Percentiles rank a stretch among this genome's conserved stretches.
Evolutionary conservation across 78 protist genomes (phyloP).

Genomic region (Goniomonas avonlea): DNA sequence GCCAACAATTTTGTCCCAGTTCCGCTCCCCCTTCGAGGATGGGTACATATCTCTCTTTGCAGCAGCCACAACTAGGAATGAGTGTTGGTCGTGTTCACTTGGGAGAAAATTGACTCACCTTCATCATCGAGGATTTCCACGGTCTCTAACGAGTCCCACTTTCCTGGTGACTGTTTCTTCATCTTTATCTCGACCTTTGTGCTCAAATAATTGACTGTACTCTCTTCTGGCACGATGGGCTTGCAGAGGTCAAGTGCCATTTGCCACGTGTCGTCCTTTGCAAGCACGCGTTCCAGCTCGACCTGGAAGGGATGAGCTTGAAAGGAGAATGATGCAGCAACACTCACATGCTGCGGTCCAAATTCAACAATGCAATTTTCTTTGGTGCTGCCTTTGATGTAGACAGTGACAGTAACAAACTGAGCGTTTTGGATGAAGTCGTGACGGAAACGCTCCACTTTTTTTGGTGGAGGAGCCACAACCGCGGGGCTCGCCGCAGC

Average conservation of each 20-base stretch:
- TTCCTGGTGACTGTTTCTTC: not conserved
- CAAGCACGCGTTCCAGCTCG: constrained; percentile 48
- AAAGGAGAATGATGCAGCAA: too few species aligned
- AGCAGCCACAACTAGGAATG: not conserved
- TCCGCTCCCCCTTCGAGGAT: constrained; percentile 38
- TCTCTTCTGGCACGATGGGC: not conserved
- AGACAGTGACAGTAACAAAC: constrained; percentile 49
- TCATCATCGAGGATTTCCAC: not conserved
- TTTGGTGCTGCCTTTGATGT: constrained; percentile 40
- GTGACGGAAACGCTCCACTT: constrained; percentile 27
- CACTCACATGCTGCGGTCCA: not conserved
- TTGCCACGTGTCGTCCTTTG: constrained; percentile 20
- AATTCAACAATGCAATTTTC: constrained; percentile 32
- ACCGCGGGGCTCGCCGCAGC: constrained; percentile 28
- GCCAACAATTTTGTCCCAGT: constrained; percentile 64
- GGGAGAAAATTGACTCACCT: not conserved
- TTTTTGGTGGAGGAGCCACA: constrained; percentile 23
- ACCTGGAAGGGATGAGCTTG: not conserved
- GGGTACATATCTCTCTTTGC: constrained; percentile 5
- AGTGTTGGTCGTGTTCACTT: too few species aligned
- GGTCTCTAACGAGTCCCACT: constrained; percentile 37
- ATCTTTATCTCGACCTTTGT: constrained; percentile 42
- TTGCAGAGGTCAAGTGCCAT: not conserved
- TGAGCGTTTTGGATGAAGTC: constrained; percentile 68
- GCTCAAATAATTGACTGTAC: not conserved